Percentiles rank a stretch among this genome's conserved stretches.
phyloP scores from a whole-genome alignment of 306 rosid species.

The Acacia melanoxylon region DNA sequence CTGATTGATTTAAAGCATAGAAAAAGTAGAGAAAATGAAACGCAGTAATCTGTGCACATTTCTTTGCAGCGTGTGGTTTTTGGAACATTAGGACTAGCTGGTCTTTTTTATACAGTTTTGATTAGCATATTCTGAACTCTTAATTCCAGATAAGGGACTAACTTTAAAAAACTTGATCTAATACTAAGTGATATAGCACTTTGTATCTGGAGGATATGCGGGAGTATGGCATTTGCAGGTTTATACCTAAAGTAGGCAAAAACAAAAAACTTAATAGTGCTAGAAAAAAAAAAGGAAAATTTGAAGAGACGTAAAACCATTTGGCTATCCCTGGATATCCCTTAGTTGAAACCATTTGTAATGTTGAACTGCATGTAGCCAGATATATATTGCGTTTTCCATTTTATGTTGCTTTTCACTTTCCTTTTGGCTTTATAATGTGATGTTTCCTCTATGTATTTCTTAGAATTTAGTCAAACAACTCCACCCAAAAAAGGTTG shows the following conservation, averaged over 20 bases:
- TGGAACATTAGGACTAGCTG: neutral
- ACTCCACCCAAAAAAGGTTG: neutral
- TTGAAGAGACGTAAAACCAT: neutral
- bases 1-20: conserved; percentile 24
- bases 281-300: neutral
- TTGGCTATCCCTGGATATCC: neutral
- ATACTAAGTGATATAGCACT: neutral
- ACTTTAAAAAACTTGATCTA: neutral
- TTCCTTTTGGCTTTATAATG: neutral
- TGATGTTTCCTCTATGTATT: neutral
- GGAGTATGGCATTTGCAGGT: neutral
- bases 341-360: neutral
- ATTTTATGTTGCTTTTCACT: neutral
- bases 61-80: neutral
- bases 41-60: neutral
- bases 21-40: neutral
- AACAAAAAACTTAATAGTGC: neutral
- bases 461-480: neutral
- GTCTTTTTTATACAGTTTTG: neutral
- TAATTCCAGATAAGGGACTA: neutral
- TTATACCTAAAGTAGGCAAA: neutral
- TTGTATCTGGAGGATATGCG: neutral
- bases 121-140: conserved; percentile 10
- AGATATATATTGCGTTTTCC: neutral
- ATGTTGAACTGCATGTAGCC: neutral